A percentile compares a stretch with the other conserved stretches of the same genome.
Evolutionary conservation across 352 stramenopile species (phyloP).

Genomic region (Halophytophthora polymorphica): DNA sequence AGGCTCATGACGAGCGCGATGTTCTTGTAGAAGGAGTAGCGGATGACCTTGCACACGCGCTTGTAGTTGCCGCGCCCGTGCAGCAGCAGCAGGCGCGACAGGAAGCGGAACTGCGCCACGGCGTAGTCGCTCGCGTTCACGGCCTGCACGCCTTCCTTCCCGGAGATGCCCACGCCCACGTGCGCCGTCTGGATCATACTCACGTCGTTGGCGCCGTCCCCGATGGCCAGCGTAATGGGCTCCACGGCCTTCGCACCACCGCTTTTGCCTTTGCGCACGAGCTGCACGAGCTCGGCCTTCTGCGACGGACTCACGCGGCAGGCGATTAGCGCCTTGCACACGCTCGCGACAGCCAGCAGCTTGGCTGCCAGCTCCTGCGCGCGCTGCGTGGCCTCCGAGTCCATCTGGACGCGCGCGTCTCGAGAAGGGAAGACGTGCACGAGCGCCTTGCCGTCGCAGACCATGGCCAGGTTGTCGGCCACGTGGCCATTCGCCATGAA

Average conservation of each 20-base stretch:
- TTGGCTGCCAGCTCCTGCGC: constrained; percentile 35
- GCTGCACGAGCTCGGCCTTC: constrained; percentile 75
- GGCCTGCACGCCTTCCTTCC: constrained; percentile 96
- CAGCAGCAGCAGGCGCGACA: constrained; percentile 92
- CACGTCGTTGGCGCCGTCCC: constrained; percentile 98
- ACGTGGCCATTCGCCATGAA: constrained; percentile 30
- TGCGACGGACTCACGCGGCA: constrained; percentile 83
- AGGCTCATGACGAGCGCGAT: constrained; percentile 92
- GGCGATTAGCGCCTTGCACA: constrained; percentile 78
- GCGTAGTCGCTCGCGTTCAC: constrained; percentile 94
- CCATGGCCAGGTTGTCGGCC: constrained; percentile 54
- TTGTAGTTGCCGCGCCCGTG: constrained; percentile 98
- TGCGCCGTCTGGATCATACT: constrained; percentile 98
- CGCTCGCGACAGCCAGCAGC: constrained; percentile 47
- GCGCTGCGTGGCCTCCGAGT: constrained; percentile 17
- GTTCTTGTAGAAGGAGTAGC: constrained; percentile 99
- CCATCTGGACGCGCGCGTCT: constrained; percentile 40
- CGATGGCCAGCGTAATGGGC: constrained; percentile 93
- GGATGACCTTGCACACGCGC: constrained; percentile 91
- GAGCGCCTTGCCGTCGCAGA: constrained; percentile 64
- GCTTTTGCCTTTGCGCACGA: constrained; percentile 53
- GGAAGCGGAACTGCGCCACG: constrained; percentile 95
- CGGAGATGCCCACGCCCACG: constrained; percentile 96
- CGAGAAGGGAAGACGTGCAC: constrained; percentile 67
- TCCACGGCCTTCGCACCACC: constrained; percentile 17